These are phyloP conservation scores for Quercus rubra DNA, from an alignment of 306 rosid species.

Conservation along the genomic window DNA sequence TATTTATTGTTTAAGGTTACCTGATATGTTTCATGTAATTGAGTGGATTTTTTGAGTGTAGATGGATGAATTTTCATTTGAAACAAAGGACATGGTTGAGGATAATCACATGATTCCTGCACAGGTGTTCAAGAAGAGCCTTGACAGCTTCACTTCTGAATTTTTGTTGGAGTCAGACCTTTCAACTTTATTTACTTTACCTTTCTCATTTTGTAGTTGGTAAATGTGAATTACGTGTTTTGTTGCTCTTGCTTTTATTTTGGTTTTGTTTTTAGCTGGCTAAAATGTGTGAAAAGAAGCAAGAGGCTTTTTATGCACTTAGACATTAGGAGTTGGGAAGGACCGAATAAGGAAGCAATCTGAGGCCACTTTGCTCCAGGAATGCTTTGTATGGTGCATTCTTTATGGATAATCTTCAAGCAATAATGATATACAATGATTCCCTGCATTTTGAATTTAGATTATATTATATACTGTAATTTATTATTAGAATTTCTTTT, in stretches of 20 bases:
- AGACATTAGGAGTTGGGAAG: constrained; percentile 93
- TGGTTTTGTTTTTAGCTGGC: constrained; percentile 50
- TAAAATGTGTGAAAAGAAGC: constrained; percentile 82
- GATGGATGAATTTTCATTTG: constrained; percentile 53
- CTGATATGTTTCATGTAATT: background rate
- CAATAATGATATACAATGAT: no score
- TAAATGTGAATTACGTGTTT: no score
- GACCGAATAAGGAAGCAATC: constrained; percentile 55
- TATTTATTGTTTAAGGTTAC: background rate
- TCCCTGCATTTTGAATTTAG: background rate
- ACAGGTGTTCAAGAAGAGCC: constrained; percentile 88
- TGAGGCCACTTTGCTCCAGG: constrained; percentile 83
- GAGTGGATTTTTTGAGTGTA: constrained; percentile 19
- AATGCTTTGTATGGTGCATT: constrained; percentile 28
- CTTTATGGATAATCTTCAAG: background rate
- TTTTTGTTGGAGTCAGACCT: constrained; percentile 98
- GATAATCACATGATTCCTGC: constrained; percentile 54
- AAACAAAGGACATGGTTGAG: constrained; percentile 37
- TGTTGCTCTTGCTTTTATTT: no score
- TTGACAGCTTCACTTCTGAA: constrained; percentile 94
- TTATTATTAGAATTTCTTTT: background rate
- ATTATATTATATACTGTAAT: background rate
- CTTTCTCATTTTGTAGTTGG: background rate
- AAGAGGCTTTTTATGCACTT: constrained; percentile 87
- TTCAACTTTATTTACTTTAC: constrained; percentile 1